These are phyloP conservation scores for Phytophthora quininea DNA, from an alignment of 352 stramenopile genomes.

Conservation along the genomic window DNA sequence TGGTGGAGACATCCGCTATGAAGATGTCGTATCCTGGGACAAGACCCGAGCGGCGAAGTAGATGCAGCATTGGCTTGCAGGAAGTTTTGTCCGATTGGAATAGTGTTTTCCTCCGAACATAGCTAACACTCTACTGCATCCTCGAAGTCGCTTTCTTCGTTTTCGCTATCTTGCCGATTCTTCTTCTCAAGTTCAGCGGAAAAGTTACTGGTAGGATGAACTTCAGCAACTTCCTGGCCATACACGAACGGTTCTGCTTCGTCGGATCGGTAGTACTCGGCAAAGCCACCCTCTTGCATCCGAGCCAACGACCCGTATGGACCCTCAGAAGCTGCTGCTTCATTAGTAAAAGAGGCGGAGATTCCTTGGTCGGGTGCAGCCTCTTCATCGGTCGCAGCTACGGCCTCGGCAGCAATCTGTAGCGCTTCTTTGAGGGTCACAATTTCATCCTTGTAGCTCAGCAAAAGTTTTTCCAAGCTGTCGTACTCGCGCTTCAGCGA, in stretches of 20 bases:
- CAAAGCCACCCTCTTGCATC: conserved; percentile 1
- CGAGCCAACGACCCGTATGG: conserved; percentile 10
- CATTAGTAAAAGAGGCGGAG: conserved; percentile 1
- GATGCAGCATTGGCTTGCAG: not conserved
- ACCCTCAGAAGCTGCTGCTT: conserved; percentile 1
- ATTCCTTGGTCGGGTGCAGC: not conserved
- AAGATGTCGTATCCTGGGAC: conserved; percentile 94
- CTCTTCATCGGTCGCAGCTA: conserved; percentile 40
- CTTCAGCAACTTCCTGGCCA: conserved; percentile 6
- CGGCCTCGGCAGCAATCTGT: conserved; percentile 65
- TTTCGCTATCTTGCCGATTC: conserved; percentile 7
- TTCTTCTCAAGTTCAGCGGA: conserved; percentile 2
- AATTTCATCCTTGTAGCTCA: conserved; percentile 76
- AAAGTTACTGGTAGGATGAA: conserved; percentile 15
- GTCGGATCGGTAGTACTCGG: not conserved
- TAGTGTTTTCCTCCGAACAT: not conserved
- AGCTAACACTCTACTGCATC: conserved; percentile 36
- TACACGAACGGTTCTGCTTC: not conserved
- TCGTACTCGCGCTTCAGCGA: conserved; percentile 68
- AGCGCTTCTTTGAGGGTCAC: conserved; percentile 79
- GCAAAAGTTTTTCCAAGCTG: conserved; percentile 56
- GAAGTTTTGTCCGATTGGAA: not conserved
- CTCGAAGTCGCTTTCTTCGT: conserved; percentile 41
- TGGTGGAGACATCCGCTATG: conserved; percentile 93
- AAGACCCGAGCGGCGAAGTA: conserved; percentile 32